Base-by-base conservation (phyloP, 2,329 filamentous ascomycete species). In the Nannizziopsis arthrosporioides region DNA sequence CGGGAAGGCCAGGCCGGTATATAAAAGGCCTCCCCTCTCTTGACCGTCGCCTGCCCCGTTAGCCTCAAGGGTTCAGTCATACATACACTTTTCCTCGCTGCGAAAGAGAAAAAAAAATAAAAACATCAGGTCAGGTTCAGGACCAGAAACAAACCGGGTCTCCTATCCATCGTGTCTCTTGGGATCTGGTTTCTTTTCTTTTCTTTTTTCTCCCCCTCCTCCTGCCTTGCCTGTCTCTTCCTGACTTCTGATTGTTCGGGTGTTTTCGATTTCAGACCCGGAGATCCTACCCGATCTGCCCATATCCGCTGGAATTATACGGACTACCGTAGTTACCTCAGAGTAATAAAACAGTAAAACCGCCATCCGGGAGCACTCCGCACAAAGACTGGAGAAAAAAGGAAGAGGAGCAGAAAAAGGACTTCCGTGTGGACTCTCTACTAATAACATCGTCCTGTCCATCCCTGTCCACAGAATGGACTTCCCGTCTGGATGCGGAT, bases 21-120 rank as follows among this genome's bases (percentile, higher is more conserved):
- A 48, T 44, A 44, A 48, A 52, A 55, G 54, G 55, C 49, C 53
- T 52, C 18, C 43, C 41, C 47, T 27, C 32, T 48, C 48, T 43
- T 27, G 22, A 27, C 22, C 22, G 22, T 27, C 36, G 41, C 48
- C 43, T 43, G 37, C 36, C 36, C 41, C 37, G 31, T 46, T 42
- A 37, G 31, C 42, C 42, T 46, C 22, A 31, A 39, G 36, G 27
- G 44, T 34, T 47, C 45, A 47, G 41, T 42, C 45, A 47, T 41
- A 47, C 44, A 47, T 36, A 36, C 34, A 36, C 15, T n/a, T 36
- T n/a, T 12, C 15, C 15, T n/a, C n/a, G n/a, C n/a, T n/a, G n/a
- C n/a, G n/a, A n/a, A n/a, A n/a, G n/a, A n/a, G n/a, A n/a, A n/a
- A n/a, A n/a, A n/a, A n/a, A n/a, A n/a, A 36, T 36, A 15, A 27